Evolutionary conservation across 306 rosid genomes (phyloP).

Genomic region (Canavalia ensiformis): DNA sequence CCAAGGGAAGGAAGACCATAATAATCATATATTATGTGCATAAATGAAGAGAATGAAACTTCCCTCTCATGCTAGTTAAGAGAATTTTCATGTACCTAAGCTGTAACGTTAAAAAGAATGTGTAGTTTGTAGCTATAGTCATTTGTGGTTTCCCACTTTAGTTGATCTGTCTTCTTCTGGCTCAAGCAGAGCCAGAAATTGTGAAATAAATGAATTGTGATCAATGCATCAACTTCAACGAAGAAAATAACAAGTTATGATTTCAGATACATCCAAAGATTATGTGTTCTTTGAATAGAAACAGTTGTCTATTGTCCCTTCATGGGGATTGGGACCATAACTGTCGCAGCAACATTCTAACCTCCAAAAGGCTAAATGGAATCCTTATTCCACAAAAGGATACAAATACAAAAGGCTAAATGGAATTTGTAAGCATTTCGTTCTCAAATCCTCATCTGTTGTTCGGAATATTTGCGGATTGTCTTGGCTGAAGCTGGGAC

Average conservation of each 20-base stretch:
- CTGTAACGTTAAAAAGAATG: slow-evolving; percentile 38
- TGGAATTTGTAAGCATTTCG: slow-evolving; percentile 1
- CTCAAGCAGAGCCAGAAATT: slow-evolving; percentile 8
- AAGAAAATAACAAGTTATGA: slow-evolving; percentile 13
- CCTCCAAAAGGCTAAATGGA: slow-evolving; percentile 10
- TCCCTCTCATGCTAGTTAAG: slow-evolving; percentile 41
- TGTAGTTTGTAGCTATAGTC: slow-evolving; percentile 40
- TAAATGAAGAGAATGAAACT: slow-evolving; percentile 24
- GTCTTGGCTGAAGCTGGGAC: neutral
- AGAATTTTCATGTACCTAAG: slow-evolving; percentile 47
- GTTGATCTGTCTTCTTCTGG: slow-evolving; percentile 25
- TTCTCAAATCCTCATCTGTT: neutral
- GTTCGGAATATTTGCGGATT: slow-evolving; percentile 2
- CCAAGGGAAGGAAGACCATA: slow-evolving; percentile 17
- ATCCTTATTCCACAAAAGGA: neutral
- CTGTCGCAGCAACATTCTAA: neutral
- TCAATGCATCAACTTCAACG: neutral
- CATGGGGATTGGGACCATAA: slow-evolving; percentile 14
- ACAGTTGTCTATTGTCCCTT: neutral
- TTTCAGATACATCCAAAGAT: neutral
- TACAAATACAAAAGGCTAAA: slow-evolving; percentile 22
- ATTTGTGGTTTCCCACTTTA: neutral
- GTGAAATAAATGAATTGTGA: slow-evolving; percentile 29
- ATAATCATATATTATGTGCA: slow-evolving; percentile 5
- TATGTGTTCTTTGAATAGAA: neutral